Base-by-base conservation (phyloP, 129 eudicot species). In the Helianthus tuberosus region DNA sequence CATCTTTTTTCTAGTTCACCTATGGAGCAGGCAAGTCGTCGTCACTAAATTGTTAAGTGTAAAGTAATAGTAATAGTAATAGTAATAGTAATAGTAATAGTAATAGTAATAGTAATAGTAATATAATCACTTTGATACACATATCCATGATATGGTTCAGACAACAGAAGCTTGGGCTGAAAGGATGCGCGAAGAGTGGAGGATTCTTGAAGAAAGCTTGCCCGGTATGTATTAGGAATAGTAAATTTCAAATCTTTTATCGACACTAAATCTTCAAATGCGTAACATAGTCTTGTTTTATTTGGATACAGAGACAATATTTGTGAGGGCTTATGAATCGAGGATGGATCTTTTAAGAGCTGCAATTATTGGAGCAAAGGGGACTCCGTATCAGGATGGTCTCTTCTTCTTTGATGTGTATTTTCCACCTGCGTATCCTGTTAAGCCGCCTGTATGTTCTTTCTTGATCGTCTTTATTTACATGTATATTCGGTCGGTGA, bases 311-410 rank as follows among this genome's bases (percentile, higher is more conserved):
- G 72, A 67, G 13, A 25, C 17, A 1, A 48, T 67, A 67, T 66
- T 7, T 20, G 72, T 48, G 58, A 67, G 72, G 38, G 72, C 23
- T 67, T 67, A 67, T 47, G 72, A 67, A 67, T 48, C 41, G 43
- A 47, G 58, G 36, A 27, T 46, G 50, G 13, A 38, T 38, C 43
- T 38, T 38, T 38, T 38, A 38, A 20, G 8, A 5, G 43, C 6
- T 38, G 43, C 8, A 38, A 38, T 38, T 6, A 38, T 38, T 38
- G 43, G 43, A 38, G 6, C 6, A 38, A 38, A 38, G 43, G 6
- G 71, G 17, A 46, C 39, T 46, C 55, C 57, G 5, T 66, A 66
- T 66, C 55, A 66, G 4, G 55, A 66, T 44, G 55, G 54, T 46
- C 71, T 66, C 39, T 66, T 66, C 10, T 17, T 66, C 53, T 43